A percentile compares a stretch with the other conserved stretches of the same genome.
phyloP scores from a whole-genome alignment of 108 stramenopile genomes.

The Nitzschia sp. region DNA sequence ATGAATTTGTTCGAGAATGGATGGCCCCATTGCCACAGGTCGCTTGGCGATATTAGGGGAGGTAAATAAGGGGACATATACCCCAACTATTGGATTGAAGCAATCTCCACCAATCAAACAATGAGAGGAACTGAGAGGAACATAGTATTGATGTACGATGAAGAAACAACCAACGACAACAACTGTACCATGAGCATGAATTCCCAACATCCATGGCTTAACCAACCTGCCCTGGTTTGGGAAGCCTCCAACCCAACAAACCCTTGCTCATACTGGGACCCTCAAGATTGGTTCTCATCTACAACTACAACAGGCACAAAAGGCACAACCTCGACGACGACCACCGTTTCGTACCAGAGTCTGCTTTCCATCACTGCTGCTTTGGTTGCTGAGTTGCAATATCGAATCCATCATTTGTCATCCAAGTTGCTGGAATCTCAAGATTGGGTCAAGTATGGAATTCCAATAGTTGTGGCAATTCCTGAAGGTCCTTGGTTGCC shows the following conservation, averaged over 20 bases:
- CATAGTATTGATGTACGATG: no score
- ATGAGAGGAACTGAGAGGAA: no score
- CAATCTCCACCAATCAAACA: no score
- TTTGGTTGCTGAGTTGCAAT: background rate
- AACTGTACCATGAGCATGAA: no score
- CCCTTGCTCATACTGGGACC: conserved; percentile 5
- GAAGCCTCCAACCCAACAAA: background rate
- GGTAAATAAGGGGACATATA: no score
- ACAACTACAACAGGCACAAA: background rate
- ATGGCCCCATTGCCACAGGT: no score
- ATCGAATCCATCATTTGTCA: background rate
- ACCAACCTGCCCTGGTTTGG: conserved; percentile 12
- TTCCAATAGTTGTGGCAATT: conserved; percentile 67
- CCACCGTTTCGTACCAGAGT: background rate
- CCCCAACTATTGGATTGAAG: no score
- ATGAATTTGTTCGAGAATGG: no score
- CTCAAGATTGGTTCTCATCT: conserved; percentile 8
- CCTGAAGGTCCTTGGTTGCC: conserved; percentile 83
- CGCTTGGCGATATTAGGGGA: no score
- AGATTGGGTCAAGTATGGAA: conserved; percentile 4
- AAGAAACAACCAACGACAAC: no score
- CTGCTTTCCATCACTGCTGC: conserved; percentile 2
- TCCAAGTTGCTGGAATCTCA: background rate
- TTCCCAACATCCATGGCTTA: background rate
- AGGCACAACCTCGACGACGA: background rate